Conservation (phyloP, 768 basidiomycete genomes). For the Boletales sp. region DNA sequence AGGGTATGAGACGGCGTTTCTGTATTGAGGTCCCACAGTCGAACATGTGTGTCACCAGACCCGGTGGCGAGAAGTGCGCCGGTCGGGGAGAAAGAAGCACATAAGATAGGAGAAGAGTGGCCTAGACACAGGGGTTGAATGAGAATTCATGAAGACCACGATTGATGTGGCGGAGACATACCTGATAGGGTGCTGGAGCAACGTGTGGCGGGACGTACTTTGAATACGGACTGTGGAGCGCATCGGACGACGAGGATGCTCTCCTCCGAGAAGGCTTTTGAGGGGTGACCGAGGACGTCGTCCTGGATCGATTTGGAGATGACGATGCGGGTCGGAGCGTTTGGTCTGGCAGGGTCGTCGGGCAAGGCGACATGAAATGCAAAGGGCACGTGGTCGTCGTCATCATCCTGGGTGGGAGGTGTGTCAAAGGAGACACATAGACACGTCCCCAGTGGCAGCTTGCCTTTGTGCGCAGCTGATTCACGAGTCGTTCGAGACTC, state of each 20-base stretch:
- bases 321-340: slow-evolving; percentile 69
- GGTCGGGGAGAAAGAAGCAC: slow-evolving; percentile 93
- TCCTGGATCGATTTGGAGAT: slow-evolving; percentile 80
- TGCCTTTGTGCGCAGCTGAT: slow-evolving; percentile 77
- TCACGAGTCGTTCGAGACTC: slow-evolving; percentile 83
- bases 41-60: slow-evolving; percentile 88
- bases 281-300: slow-evolving; percentile 74
- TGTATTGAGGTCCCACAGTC: slow-evolving; percentile 92
- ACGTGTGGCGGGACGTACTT: slow-evolving; percentile 87
- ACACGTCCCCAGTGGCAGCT: slow-evolving; percentile 23
- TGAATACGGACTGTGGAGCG: slow-evolving; percentile 93
- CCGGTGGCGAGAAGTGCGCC: slow-evolving; percentile 91
- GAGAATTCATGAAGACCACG: not conserved
- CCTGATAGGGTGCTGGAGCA: slow-evolving; percentile 92
- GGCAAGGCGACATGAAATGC: slow-evolving; percentile 82
- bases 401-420: slow-evolving; percentile 28
- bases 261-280: slow-evolving; percentile 74
- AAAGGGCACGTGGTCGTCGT: slow-evolving; percentile 92
- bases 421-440: slow-evolving; percentile 7
- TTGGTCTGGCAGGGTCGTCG: slow-evolving; percentile 44
- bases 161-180: slow-evolving; percentile 29
- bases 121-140: slow-evolving; percentile 41
- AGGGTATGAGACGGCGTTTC: slow-evolving; percentile 89
- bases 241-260: slow-evolving; percentile 86
- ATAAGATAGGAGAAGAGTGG: slow-evolving; percentile 89